Evolutionary conservation across 768 basidiomycete genomes (phyloP), one percentile per base, ranked within the genome.

Genomic region (Kwoniella newhampshirensis): DNA sequence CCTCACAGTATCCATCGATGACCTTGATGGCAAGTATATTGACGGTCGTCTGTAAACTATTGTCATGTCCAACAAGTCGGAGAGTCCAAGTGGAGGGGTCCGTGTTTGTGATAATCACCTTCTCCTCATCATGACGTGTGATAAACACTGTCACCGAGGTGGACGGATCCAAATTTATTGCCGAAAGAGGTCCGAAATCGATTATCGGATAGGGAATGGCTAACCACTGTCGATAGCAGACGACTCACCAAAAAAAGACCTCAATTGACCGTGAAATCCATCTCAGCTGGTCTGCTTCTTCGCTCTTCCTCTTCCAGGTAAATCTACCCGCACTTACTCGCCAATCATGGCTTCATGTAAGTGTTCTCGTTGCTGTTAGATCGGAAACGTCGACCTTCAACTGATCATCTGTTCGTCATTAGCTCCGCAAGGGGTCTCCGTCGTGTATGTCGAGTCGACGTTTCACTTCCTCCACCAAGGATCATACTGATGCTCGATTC

Each of bases 401-500:
- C n/a, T 32, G 13, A 32, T 28, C 41, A n/a, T 30, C 15, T 36
- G n/a, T 21, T 3, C n/a, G 23, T 18, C 6, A 9, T 49, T 43
- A 73, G 71, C 74, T 61, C 74, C 71, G 32, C 55, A 68, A 57
- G 74, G 74, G 51, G 70, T 75, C 27, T 71, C 74, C 52, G 71
- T 73, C 37, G 68, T 73, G 71, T 73, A 63, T 13, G 71, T 62
- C 37, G 15, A 15, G 17, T 40, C 44, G 4, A 12, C 30, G 21
- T 36, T 23, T 56, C 37, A 27, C 28, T 46, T 32, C 13, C 32
- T 13, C n/a, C n/a, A n/a, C n/a, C n/a, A n/a, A 15, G 17, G 20
- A n/a, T 17, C 26, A 23, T 20, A 41, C n/a, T 26, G 25, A 12
- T 35, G 25, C 46, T 48, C 52, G 46, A 13, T 39, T 41, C 1